Evolutionary conservation across 192 early-diverging fungal species (phyloP).

Genomic region (Lunasporangiospora selenospora): DNA sequence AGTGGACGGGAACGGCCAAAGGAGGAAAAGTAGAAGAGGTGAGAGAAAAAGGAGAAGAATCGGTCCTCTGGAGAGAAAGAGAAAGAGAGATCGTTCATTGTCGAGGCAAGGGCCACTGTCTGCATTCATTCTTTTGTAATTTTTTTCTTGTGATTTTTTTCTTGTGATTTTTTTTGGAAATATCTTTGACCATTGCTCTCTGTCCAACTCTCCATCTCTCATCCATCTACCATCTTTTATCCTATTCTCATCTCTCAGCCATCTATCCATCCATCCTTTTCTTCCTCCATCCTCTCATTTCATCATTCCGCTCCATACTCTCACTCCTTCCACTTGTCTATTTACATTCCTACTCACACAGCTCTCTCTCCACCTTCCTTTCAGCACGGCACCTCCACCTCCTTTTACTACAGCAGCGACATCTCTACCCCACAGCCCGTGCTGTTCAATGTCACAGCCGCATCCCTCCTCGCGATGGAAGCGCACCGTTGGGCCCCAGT

Average conservation of each 20-base stretch:
- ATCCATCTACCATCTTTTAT: neutral
- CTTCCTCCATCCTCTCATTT: neutral
- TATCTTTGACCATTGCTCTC: neutral
- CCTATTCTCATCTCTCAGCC: neutral
- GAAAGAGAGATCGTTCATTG: no score
- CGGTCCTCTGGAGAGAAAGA: no score
- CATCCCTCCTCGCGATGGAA: no score
- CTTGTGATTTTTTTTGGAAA: no score
- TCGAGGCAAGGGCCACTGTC: no score
- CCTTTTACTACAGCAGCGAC: neutral
- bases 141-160: neutral
- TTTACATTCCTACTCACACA: neutral
- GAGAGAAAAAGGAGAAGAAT: no score
- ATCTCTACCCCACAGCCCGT: neutral
- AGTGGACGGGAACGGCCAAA: no score
- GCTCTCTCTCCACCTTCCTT: neutral
- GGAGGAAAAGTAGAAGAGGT: no score
- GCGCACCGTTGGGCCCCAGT: slow-evolving; percentile 32
- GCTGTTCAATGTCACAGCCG: no score
- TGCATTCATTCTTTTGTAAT: neutral
- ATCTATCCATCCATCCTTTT: neutral
- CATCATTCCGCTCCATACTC: neutral
- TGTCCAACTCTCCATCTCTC: neutral
- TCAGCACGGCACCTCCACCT: neutral
- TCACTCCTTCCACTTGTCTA: neutral